Evolutionary conservation across 345 rosid species (phyloP), one percentile per base, ranked within the genome.

Genomic region (Gossypium thurberi): DNA sequence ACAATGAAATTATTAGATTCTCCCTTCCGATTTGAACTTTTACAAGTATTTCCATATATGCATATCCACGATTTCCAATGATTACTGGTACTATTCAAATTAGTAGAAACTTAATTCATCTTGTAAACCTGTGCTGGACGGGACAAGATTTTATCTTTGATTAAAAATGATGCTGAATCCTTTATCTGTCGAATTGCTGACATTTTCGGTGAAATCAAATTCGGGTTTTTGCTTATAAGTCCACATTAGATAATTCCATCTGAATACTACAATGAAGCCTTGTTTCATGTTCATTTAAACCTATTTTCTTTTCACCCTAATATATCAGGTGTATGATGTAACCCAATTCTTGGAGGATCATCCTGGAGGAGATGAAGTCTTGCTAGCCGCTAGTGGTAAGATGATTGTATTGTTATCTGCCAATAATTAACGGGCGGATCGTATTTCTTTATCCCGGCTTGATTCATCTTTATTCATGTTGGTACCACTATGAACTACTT

Each of bases 311-410:
- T 61, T 17, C 6, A 17, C 37, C 7, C 46, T 17, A 14, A 26
- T 66, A 18, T 18, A 37, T 78, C 82, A 94, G 98, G 97, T 91
- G 12, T 94, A 90, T 79, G 90, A 94, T 73, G 84, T 94, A n/a
- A 88, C 92, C 55, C 53, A 72, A 44, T 94, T 90, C 81, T 84
- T 94, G 61, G 92, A 88, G 6, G 98, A 94, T 62, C 98, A 91
- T 81, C 96, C 93, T 40, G 94, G 94, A 48, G 98, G 98, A 63
- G 98, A 87, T 75, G 87, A 90, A 74, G 84, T 91, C 65, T 71
- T 94, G 81, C 84, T 94, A 56, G 88, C 90, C 65, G 84, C 87
- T 26, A 85, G 88, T 10, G 98, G 98, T 91, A 79, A 20, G 50
- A 21, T 61, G 18, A 8, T 71, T 42, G 10, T 23, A 68, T 1